Conservation (phyloP, 345 rosid species). For the Gossypium turneri region DNA sequence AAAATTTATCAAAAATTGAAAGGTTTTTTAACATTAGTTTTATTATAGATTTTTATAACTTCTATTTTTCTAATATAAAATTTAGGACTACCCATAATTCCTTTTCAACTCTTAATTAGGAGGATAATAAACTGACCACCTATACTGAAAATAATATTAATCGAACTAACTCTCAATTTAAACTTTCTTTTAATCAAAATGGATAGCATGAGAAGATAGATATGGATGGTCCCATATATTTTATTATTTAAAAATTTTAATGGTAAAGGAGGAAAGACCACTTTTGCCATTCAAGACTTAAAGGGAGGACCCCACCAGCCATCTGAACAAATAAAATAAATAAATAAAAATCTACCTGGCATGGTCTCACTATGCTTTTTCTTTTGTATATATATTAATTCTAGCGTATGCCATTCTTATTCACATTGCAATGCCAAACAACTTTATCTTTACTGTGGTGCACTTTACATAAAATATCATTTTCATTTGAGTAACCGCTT, state of each 20-base stretch:
- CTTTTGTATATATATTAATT: not conserved
- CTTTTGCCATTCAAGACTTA: slow-evolving; percentile 39
- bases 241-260: no score
- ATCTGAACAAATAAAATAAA: slow-evolving; percentile 22
- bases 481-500: slow-evolving; percentile 30
- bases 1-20: no score
- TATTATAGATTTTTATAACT: no score
- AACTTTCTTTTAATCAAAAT: no score
- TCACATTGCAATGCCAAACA: not conserved
- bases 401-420: not conserved
- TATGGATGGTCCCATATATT: not conserved
- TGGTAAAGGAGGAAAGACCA: slow-evolving; percentile 21
- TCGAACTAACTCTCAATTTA: no score
- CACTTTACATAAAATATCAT: slow-evolving; percentile 45
- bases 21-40: no score
- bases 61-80: no score
- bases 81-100: accelerated
- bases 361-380: slow-evolving; percentile 28
- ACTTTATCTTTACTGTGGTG: slow-evolving; percentile 31
- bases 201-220: no score
- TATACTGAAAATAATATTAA: no score
- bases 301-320: slow-evolving; percentile 13
- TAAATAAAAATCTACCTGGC: slow-evolving; percentile 33
- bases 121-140: accelerated
- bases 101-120: no score